Evolutionary conservation across 2,329 filamentous ascomycete genomes (phyloP).

Genomic region (Beauveria caledonica): DNA sequence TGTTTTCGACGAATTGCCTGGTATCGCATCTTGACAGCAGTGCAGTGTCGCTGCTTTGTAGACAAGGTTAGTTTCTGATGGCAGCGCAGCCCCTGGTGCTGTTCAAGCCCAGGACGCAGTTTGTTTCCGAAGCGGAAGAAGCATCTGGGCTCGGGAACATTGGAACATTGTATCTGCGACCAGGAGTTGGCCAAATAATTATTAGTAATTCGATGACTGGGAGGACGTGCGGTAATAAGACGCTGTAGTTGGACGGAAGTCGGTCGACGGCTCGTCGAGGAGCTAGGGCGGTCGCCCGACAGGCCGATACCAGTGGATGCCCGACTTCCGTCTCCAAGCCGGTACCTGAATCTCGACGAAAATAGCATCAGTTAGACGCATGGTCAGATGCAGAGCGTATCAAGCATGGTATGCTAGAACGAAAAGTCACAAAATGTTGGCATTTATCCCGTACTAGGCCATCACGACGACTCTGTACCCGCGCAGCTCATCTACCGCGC

Average conservation of each 20-base stretch:
- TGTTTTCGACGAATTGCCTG: too few species aligned
- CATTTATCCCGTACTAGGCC: not conserved
- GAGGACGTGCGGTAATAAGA: not conserved
- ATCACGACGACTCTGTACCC: not conserved
- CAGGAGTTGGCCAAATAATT: too few species aligned
- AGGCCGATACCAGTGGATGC: slow-evolving; percentile 9
- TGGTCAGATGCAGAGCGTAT: not conserved
- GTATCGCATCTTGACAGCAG: too few species aligned
- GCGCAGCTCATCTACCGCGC: too few species aligned
- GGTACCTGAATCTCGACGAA: slow-evolving; percentile 2
- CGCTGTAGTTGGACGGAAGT: slow-evolving; percentile 7
- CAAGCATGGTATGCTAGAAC: not conserved
- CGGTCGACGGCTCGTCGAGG: slow-evolving; percentile 8
- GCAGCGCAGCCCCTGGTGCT: too few species aligned
- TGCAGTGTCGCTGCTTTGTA: too few species aligned
- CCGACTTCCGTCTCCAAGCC: slow-evolving; percentile 7
- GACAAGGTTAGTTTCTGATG: too few species aligned
- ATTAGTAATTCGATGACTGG: not conserved
- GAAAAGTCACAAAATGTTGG: not conserved
- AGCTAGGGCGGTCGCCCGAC: slow-evolving; percentile 11
- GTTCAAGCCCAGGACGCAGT: too few species aligned
- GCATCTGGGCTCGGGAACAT: too few species aligned
- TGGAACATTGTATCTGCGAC: not conserved
- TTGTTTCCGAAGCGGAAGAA: too few species aligned
- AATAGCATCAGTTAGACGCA: not conserved